Evolutionary conservation across 495 filamentous ascomycete species (phyloP), one percentile per base, ranked within the genome.

Genomic region (Neurospora cerealis): DNA sequence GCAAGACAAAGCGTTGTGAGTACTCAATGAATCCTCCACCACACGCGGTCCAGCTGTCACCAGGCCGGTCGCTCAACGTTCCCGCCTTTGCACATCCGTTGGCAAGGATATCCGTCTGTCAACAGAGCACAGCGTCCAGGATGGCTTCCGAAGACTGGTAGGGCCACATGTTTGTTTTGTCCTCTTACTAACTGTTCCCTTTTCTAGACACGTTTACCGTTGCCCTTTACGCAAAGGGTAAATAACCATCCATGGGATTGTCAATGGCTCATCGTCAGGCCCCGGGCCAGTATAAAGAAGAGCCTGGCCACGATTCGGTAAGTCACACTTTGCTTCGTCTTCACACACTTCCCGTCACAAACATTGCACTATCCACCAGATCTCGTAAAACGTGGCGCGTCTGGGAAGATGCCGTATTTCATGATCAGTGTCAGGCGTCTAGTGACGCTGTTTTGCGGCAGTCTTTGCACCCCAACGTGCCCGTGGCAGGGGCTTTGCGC

Each of bases 201-300:
- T 19, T 66, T 66, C 28, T 19, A 66, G 54, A 66, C 46, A 60
- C 32, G 72, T 36, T 11, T 32, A 42, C 28, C 54, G 54, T 66
- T 66, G 54, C 28, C 28, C 19, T 69, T 39, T 21, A 21, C 42
- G 69, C 17, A 44, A 39, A 36, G 70, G 37, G 6, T 34, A 69
- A 74, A 46, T 24, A 60, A 15, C 19, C n/a, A 42, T 36, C 34
- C 54, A 82, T 82, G 81, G 81, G 81, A 78, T 78, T 82, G 71
- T 80, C 75, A 76, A 83, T 83, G 81, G 80, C 80, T 74, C 81
- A 81, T 72, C 81, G 81, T 62, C 81, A 81, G 80, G 81, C 81
- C 75, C 73, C 81, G 41, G 79, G 80, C 79, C 81, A 81, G 36
- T 81, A 78, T 71, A 80, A 81, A 73, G 80, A 81, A 76, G 80